phyloP scores from a whole-genome alignment of 805 yeast genomes.

The Schwanniomyces sp. region DNA sequence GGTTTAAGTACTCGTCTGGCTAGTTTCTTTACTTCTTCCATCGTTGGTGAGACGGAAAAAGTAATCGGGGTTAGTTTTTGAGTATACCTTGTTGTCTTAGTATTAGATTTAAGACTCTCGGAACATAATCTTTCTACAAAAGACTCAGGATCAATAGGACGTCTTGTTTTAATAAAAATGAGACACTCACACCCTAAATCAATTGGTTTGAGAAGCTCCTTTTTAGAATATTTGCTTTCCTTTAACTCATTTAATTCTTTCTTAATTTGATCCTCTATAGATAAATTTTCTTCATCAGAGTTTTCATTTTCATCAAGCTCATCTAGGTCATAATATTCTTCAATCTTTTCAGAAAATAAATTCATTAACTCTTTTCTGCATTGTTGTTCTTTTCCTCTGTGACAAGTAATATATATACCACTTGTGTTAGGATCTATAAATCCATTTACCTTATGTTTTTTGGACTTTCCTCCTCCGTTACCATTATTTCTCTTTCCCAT shows the following conservation, averaged over 20 bases:
- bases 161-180: conserved; percentile 76
- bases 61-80: conserved; percentile 83
- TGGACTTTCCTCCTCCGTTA: conserved; percentile 20
- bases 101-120: conserved; percentile 51
- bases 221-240: conserved; percentile 41
- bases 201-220: conserved; percentile 52
- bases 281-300: conserved; percentile 38
- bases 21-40: conserved; percentile 64
- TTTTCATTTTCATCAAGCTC: conserved; percentile 20
- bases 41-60: conserved; percentile 67
- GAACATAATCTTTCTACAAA: conserved; percentile 66
- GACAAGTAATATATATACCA: conserved; percentile 90
- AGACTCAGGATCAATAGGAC: conserved; percentile 75
- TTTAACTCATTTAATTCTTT: conserved; percentile 69
- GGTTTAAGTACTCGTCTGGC: conserved; percentile 61
- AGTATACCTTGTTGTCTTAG: conserved; percentile 67
- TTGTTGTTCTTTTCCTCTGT: conserved; percentile 72
- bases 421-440: conserved; percentile 79
- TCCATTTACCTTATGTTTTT: conserved; percentile 49
- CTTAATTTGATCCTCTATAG: conserved; percentile 75
- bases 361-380: conserved; percentile 72
- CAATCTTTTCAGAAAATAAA: conserved; percentile 47
- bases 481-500: conserved; percentile 31
- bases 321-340: conserved; percentile 28
- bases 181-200: conserved; percentile 80